These are phyloP conservation scores for Hirsutella minnesotensis DNA, from an alignment of 2,329 filamentous ascomycete species.

Conservation along the genomic window DNA sequence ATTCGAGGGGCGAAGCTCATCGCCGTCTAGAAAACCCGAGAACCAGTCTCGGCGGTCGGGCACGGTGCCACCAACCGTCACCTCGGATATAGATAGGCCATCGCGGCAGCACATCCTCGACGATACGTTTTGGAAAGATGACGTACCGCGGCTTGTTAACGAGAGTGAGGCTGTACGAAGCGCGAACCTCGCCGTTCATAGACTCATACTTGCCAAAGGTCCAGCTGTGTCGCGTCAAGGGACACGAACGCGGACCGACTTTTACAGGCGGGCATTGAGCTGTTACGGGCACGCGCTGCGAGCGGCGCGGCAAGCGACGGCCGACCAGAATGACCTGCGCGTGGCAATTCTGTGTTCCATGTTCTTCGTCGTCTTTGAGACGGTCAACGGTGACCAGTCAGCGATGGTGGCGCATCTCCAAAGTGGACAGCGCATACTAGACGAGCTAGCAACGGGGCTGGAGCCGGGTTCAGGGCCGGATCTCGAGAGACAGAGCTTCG, in stretches of 20 bases:
- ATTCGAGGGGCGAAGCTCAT: not conserved
- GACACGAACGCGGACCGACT: conserved; percentile 4
- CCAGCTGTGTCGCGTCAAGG: not conserved
- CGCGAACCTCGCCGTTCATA: conserved; percentile 25
- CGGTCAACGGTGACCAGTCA: conserved; percentile 21
- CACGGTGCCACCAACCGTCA: not conserved
- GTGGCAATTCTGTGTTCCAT: conserved; percentile 22
- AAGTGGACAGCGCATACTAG: conserved; percentile 23
- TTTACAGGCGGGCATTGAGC: conserved; percentile 19
- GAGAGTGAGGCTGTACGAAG: conserved; percentile 21
- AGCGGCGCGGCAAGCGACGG: conserved; percentile 12
- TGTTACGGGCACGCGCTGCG: conserved; percentile 21
- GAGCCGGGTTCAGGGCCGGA: not conserved
- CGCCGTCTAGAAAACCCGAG: not conserved
- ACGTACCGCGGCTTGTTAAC: conserved; percentile 20
- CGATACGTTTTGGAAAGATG: conserved; percentile 21
- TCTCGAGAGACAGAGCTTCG: conserved; percentile 3
- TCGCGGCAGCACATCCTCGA: conserved; percentile 14
- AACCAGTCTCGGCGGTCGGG: not conserved
- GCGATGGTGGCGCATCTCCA: conserved; percentile 23
- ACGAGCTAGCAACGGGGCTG: conserved; percentile 15
- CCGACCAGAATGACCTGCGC: conserved; percentile 9
- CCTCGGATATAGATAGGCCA: not conserved
- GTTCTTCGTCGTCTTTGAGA: conserved; percentile 25
- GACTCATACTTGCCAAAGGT: conserved; percentile 16